Percentiles rank a stretch among this genome's conserved stretches.
Conservation (phyloP, 257 asterid species). For the Echium plantagineum region DNA sequence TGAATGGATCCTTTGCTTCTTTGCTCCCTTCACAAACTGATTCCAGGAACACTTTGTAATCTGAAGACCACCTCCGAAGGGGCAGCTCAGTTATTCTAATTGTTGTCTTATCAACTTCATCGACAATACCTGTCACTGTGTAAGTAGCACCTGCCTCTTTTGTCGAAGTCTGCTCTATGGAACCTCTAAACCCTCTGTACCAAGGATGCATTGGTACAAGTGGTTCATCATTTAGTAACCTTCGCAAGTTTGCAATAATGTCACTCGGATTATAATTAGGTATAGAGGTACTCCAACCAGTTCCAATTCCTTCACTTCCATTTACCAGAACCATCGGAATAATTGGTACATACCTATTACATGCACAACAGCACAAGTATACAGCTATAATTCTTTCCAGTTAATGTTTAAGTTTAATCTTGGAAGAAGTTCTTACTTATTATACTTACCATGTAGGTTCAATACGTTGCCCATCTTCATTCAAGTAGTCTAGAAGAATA, state of each 20-base stretch:
- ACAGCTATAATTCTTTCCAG: not conserved
- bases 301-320: conserved; percentile 99
- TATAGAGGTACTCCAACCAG: conserved; percentile 92
- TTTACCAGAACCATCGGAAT: conserved; percentile 83
- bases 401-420: not conserved
- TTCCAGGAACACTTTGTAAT: conserved; percentile 82
- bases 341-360: conserved; percentile 67
- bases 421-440: not conserved
- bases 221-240: conserved; percentile 55
- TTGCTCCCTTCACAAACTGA: conserved; percentile 57
- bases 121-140: conserved; percentile 55
- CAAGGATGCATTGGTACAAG: conserved; percentile 87
- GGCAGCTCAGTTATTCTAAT: conserved; percentile 80
- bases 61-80: conserved; percentile 81
- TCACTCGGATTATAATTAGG: conserved; percentile 90
- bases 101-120: conserved; percentile 58
- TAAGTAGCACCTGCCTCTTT: conserved; percentile 57
- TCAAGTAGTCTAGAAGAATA: conserved; percentile 60
- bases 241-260: conserved; percentile 65
- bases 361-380: conserved; percentile 1
- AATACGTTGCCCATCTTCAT: conserved; percentile 88
- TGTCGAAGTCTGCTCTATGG: conserved; percentile 53
- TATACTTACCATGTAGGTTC: conserved; percentile 80
- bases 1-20: conserved; percentile 69
- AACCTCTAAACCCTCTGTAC: conserved; percentile 81